Evolutionary conservation across 352 stramenopile species (phyloP).

Genomic region (Peronospora farinosa): DNA sequence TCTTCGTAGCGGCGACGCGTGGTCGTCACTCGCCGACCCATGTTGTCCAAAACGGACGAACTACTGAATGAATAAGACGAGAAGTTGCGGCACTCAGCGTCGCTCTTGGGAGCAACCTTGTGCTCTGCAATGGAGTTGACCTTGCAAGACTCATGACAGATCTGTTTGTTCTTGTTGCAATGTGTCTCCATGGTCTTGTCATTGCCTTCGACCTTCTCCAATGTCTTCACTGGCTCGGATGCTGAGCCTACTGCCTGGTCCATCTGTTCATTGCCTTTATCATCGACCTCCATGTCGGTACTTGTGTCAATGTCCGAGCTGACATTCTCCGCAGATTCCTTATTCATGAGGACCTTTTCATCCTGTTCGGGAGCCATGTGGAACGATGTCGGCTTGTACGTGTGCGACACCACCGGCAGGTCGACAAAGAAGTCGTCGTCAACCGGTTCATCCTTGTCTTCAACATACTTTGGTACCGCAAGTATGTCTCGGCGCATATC

Average conservation of each 20-base stretch:
- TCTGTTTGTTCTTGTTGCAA: constrained; percentile 5
- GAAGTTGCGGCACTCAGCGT: constrained; percentile 3
- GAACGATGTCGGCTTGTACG: constrained; percentile 1
- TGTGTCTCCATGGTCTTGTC: background rate
- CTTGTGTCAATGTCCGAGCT: constrained; percentile 1
- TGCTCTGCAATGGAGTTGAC: background rate
- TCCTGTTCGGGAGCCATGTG: background rate
- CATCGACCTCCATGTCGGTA: constrained; percentile 14
- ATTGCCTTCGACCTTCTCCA: background rate
- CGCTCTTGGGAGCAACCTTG: background rate
- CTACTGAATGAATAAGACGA: constrained; percentile 47
- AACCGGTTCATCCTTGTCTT: background rate
- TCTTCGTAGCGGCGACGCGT: constrained; percentile 33
- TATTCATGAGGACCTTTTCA: background rate
- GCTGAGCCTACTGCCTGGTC: background rate
- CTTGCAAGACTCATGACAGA: constrained; percentile 2
- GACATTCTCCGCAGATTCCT: background rate
- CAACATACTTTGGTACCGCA: background rate
- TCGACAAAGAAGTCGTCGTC: constrained; percentile 17
- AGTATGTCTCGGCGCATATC: constrained; percentile 7
- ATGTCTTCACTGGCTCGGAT: background rate
- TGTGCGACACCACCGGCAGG: constrained; percentile 6
- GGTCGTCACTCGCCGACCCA: constrained; percentile 29
- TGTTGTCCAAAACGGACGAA: constrained; percentile 28
- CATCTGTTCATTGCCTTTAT: constrained; percentile 2